phyloP scores from a whole-genome alignment of 2,329 filamentous ascomycete species.

The Parasarocladium wereldwijsianum region DNA sequence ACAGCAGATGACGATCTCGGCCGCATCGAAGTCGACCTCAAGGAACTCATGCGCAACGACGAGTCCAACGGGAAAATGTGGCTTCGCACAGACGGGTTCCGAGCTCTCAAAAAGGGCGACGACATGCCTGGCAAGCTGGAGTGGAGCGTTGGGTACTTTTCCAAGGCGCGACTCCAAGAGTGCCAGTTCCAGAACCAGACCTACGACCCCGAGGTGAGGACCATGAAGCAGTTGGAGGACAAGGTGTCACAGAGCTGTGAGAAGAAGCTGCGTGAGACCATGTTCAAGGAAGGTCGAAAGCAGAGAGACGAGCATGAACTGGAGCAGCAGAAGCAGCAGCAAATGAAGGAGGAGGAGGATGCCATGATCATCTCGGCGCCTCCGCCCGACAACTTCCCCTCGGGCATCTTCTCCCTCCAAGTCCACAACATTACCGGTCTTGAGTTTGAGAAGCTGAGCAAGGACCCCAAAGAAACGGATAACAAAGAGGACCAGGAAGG shows the following conservation, averaged over 20 bases:
- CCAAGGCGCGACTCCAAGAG: conserved; percentile 48
- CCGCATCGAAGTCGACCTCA: conserved; percentile 54
- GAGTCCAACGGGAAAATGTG: conserved; percentile 47
- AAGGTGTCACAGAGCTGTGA: conserved; percentile 39
- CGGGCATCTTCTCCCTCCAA: conserved; percentile 54
- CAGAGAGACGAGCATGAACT: conserved; percentile 45
- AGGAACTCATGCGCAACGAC: conserved; percentile 44
- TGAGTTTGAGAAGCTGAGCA: conserved; percentile 44
- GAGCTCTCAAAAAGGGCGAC: conserved; percentile 48
- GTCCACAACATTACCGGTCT: conserved; percentile 61
- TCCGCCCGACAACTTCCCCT: conserved; percentile 44
- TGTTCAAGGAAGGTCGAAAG: conserved; percentile 25
- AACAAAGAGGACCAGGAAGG: conserved; percentile 40
- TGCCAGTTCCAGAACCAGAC: conserved; percentile 48
- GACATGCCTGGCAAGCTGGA: conserved; percentile 53
- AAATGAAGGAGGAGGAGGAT: conserved; percentile 45
- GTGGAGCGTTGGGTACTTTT: conserved; percentile 60
- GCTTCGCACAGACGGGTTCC: conserved; percentile 50
- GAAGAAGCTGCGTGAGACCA: conserved; percentile 50
- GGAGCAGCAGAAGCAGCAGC: conserved; percentile 52
- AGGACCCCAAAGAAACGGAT: conserved; percentile 27
- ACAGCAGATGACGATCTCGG: conserved; percentile 64
- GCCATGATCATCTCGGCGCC: conserved; percentile 54
- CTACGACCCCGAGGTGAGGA: conserved; percentile 40
- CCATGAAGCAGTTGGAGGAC: conserved; percentile 41